Conservation (phyloP, 768 basidiomycete species). For the Suillus cothurnatus region DNA sequence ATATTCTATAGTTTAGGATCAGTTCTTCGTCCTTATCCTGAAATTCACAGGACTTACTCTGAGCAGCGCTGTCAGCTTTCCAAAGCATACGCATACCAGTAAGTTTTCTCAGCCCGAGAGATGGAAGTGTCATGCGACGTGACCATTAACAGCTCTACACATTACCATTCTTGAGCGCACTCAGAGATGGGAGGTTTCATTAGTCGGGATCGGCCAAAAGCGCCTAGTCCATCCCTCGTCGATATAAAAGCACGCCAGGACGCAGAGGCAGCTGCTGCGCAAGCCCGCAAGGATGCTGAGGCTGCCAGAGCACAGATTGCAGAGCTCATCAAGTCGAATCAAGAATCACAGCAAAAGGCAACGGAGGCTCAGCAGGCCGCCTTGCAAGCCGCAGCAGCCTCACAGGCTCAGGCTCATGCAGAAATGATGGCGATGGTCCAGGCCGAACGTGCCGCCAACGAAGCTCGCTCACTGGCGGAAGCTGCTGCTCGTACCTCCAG, state of each 20-base stretch:
- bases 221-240: background rate
- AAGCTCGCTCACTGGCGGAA: slow-evolving; percentile 11
- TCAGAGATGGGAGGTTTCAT: background rate
- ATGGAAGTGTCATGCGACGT: background rate
- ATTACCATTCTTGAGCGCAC: background rate
- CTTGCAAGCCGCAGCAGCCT: background rate
- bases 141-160: background rate
- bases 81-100: background rate
- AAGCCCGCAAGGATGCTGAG: slow-evolving; percentile 7
- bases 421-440: slow-evolving; percentile 9
- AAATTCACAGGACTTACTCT: background rate
- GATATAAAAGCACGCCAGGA: slow-evolving; percentile 5
- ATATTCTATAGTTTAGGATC: background rate
- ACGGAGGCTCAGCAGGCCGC: background rate
- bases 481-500: slow-evolving; percentile 6
- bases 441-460: slow-evolving; percentile 1
- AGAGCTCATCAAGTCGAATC: slow-evolving; percentile 1
- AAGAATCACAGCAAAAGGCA: background rate
- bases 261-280: slow-evolving; percentile 6
- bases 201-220: background rate
- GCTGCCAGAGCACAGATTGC: slow-evolving; percentile 3
- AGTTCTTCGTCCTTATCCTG: background rate
- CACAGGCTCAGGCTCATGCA: background rate
- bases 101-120: background rate
- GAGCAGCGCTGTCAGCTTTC: background rate